Conservation (phyloP, 495 filamentous ascomycete genomes). For the Annulohypoxylon moriforme region DNA sequence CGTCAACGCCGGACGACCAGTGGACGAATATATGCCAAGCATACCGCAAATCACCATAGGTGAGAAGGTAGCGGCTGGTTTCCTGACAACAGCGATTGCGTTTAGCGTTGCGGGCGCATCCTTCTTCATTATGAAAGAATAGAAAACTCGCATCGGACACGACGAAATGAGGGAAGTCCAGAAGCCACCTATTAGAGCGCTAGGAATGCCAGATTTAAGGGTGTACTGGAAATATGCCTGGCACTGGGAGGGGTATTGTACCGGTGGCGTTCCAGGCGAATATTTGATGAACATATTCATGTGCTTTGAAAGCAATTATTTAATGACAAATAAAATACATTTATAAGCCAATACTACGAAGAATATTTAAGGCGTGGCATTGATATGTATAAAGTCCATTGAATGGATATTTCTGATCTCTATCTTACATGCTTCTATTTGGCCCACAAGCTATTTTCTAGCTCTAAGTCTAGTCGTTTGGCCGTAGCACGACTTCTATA, state of each 20-base stretch:
- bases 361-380: not conserved
- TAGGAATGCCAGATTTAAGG: slow-evolving; percentile 10
- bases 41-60: slow-evolving; percentile 61
- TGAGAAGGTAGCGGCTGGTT: slow-evolving; percentile 72
- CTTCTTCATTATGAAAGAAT: slow-evolving; percentile 56
- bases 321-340: slow-evolving; percentile 1
- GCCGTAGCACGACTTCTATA: not conserved
- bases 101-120: slow-evolving; percentile 62
- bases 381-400: not conserved
- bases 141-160: slow-evolving; percentile 11
- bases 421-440: not conserved
- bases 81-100: slow-evolving; percentile 70
- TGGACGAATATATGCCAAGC: slow-evolving; percentile 36
- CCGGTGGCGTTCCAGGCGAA: slow-evolving; percentile 26
- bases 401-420: not conserved
- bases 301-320: slow-evolving; percentile 41
- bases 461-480: not conserved
- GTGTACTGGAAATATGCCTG: slow-evolving; percentile 22
- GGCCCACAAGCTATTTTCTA: not conserved
- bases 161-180: slow-evolving; percentile 27
- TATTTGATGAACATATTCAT: slow-evolving; percentile 21
- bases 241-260: slow-evolving; percentile 13
- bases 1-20: slow-evolving; percentile 63
- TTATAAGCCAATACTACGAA: not conserved
- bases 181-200: not conserved